Percentiles rank a stretch among this genome's conserved stretches.
These are phyloP conservation scores for Podila minutissima DNA, from an alignment of 192 early-diverging fungal species.

Conservation along the genomic window DNA sequence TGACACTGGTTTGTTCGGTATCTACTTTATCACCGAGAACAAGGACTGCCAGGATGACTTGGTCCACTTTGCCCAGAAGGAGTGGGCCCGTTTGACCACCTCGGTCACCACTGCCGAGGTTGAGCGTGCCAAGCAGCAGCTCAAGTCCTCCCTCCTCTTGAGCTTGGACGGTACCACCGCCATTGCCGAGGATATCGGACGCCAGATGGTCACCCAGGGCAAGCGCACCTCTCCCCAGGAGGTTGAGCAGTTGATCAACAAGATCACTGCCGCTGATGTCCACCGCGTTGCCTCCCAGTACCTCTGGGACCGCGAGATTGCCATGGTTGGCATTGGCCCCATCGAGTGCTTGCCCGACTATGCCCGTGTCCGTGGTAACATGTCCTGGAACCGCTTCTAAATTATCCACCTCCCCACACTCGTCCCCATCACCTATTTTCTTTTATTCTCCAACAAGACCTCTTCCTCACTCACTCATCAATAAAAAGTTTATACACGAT, in stretches of 20 bases:
- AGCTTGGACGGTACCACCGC: slow-evolving; percentile 94
- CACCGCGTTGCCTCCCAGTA: slow-evolving; percentile 88
- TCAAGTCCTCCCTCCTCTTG: slow-evolving; percentile 93
- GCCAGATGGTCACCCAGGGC: slow-evolving; percentile 93
- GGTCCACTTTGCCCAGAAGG: slow-evolving; percentile 87
- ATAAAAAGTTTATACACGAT: too few species aligned
- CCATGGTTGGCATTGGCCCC: slow-evolving; percentile 85
- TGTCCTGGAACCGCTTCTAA: slow-evolving; percentile 83
- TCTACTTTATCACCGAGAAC: slow-evolving; percentile 92
- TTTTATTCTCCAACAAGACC: neutral
- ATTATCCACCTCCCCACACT: neutral
- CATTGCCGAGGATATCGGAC: slow-evolving; percentile 97
- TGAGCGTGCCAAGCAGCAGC: slow-evolving; percentile 97
- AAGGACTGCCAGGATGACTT: slow-evolving; percentile 85
- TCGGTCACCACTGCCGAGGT: slow-evolving; percentile 91
- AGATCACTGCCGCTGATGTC: slow-evolving; percentile 87
- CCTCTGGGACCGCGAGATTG: slow-evolving; percentile 89
- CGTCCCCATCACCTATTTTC: neutral
- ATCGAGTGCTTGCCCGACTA: slow-evolving; percentile 92
- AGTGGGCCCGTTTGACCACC: slow-evolving; percentile 91
- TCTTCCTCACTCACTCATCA: too few species aligned
- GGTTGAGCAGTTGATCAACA: slow-evolving; percentile 86
- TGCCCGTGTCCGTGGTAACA: slow-evolving; percentile 86
- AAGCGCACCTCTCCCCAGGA: slow-evolving; percentile 91
- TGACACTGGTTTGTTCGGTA: slow-evolving; percentile 97